Percentiles rank a stretch among this genome's conserved stretches.
phyloP scores from a whole-genome alignment of 805 yeast species.

The Schwanniomyces polymorphus region DNA sequence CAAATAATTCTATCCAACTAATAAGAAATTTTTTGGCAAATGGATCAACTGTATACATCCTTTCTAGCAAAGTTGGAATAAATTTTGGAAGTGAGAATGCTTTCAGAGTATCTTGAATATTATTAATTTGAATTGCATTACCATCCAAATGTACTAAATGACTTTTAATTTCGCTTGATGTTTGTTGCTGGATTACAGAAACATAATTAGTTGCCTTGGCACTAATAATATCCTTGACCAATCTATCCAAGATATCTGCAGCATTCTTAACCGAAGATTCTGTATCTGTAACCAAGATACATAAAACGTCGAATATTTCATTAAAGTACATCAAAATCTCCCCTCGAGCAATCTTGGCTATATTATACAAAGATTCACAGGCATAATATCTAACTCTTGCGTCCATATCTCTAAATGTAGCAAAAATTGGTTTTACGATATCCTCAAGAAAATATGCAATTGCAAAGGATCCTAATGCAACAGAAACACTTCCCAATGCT shows the following conservation, averaged over 20 bases:
- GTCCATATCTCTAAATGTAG: conserved; percentile 96
- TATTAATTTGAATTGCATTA: conserved; percentile 58
- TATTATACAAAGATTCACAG: conserved; percentile 92
- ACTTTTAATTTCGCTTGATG: conserved; percentile 33
- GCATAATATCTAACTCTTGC: conserved; percentile 97
- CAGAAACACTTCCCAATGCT: conserved; percentile 93
- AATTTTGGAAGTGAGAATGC: conserved; percentile 86
- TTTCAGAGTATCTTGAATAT: conserved; percentile 55
- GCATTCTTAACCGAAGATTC: conserved; percentile 93
- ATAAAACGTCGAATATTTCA: conserved; percentile 90
- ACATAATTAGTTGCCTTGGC: conserved; percentile 91
- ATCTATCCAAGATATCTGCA: conserved; percentile 86
- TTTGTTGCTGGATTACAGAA: conserved; percentile 58
- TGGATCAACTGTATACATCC: conserved; percentile 91
- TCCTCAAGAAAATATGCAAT: conserved; percentile 81
- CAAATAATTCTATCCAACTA: conserved; percentile 90
- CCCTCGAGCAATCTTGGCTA: conserved; percentile 95
- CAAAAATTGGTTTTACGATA: conserved; percentile 88
- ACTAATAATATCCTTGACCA: conserved; percentile 91
- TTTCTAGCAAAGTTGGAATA: conserved; percentile 86
- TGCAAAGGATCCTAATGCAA: conserved; percentile 83
- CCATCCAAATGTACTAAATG: conserved; percentile 56
- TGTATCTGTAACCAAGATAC: conserved; percentile 85
- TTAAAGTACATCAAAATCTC: conserved; percentile 89
- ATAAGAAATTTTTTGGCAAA: conserved; percentile 88